Conservation (phyloP, 805 yeast species). For the Ogataea paradorogensis region DNA sequence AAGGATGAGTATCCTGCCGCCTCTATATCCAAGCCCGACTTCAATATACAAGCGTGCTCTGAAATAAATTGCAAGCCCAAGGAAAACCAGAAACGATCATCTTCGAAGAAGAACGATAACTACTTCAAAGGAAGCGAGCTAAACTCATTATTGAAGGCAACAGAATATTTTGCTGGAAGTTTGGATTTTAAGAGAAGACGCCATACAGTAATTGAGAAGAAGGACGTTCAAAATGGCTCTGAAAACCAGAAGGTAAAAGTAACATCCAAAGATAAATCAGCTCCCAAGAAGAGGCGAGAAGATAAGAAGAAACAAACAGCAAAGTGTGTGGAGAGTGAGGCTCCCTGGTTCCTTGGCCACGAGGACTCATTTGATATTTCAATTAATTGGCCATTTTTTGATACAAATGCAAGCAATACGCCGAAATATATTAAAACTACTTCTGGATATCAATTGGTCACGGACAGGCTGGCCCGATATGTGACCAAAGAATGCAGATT, state of each 20-base stretch:
- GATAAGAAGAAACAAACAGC: background rate
- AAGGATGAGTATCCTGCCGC: no score
- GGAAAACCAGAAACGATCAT: no score
- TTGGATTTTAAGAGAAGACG: background rate
- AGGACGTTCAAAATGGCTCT: background rate
- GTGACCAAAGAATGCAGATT: constrained; percentile 29
- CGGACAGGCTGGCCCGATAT: constrained; percentile 23
- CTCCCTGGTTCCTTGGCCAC: constrained; percentile 26
- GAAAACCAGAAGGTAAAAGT: background rate
- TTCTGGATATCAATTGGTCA: constrained; percentile 21
- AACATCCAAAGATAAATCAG: background rate
- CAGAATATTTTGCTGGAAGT: constrained; percentile 22
- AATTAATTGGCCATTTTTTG: constrained; percentile 19
- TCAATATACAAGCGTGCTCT: no score
- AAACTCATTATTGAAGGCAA: constrained; percentile 24
- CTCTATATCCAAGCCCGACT: no score
- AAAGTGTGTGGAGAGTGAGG: background rate
- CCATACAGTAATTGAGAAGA: no score
- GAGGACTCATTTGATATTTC: constrained; percentile 16
- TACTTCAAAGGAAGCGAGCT: constrained; percentile 23
- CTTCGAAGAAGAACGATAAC: background rate
- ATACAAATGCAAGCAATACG: constrained; percentile 19
- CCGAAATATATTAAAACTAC: constrained; percentile 17
- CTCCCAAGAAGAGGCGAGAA: background rate
- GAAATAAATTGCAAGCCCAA: no score